Percentiles rank a stretch among this genome's conserved stretches.
Conservation (phyloP, 192 early-diverging fungal species). For the Linnemannia elongata region DNA sequence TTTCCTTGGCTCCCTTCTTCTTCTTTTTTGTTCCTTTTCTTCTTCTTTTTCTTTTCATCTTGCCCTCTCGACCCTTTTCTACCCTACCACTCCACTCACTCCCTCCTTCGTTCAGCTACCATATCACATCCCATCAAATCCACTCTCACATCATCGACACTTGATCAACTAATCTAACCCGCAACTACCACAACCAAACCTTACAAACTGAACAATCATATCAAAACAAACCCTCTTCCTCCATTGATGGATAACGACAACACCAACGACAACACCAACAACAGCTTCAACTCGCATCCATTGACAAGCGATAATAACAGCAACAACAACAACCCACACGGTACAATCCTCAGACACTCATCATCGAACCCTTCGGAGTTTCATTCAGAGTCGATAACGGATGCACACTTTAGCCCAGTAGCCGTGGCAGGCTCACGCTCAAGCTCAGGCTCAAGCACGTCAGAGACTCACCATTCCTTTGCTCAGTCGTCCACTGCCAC, state of each 20-base stretch:
- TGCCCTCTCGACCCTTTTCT: background rate
- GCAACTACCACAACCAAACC: background rate
- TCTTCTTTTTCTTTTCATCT: background rate
- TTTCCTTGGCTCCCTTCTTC: background rate
- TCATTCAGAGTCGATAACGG: background rate
- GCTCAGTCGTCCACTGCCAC: background rate
- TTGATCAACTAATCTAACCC: background rate
- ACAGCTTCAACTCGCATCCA: background rate
- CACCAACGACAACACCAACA: background rate
- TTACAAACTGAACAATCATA: background rate
- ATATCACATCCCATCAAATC: background rate
- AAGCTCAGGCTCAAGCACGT: background rate
- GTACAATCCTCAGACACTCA: background rate
- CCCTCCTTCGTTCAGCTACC: background rate
- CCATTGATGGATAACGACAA: slow-evolving; percentile 1
- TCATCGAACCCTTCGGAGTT: background rate
- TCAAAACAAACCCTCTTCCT: background rate
- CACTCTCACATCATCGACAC: background rate
- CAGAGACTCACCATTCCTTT: background rate
- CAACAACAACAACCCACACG: background rate
- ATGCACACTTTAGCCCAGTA: slow-evolving; percentile 11
- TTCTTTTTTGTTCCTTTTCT: background rate
- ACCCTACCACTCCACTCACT: background rate
- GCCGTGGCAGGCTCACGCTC: background rate
- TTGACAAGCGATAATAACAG: background rate